A percentile compares a stretch with the other conserved stretches of the same genome.
These are phyloP conservation scores for Dactylellina haptotyla DNA, from an alignment of 2,329 filamentous ascomycete genomes.

Conservation along the genomic window DNA sequence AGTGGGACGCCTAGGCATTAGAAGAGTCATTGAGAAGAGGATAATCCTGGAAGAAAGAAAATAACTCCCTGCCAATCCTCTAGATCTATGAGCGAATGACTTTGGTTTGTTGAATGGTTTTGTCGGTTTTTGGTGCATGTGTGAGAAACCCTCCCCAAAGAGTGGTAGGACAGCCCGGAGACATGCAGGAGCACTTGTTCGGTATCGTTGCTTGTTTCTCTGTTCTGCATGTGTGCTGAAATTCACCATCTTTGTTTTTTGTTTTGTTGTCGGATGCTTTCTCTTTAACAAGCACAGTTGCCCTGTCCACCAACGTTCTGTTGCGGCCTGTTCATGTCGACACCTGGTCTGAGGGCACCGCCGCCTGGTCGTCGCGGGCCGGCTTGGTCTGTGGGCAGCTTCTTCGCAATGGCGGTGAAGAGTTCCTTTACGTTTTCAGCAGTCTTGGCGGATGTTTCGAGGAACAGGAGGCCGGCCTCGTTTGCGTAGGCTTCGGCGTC, in stretches of 20 bases:
- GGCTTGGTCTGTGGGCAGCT: conserved; percentile 92
- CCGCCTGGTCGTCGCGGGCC: conserved; percentile 72
- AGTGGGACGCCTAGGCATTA: conserved; percentile 40
- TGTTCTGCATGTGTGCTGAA: too few relatives aligned
- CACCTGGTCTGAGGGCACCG: conserved; percentile 66
- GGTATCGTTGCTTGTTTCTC: too few relatives aligned
- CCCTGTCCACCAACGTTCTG: conserved; percentile 32
- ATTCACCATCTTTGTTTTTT: too few relatives aligned
- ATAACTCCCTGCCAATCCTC: conserved; percentile 14
- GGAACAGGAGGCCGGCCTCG: conserved; percentile 94
- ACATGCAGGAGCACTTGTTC: too few relatives aligned
- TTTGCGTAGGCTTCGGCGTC: conserved; percentile 95
- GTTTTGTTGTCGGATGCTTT: too few relatives aligned
- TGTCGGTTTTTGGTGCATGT: too few relatives aligned
- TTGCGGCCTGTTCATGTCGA: conserved; percentile 68
- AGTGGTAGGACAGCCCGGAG: conserved; percentile 29
- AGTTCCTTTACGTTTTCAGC: conserved; percentile 94
- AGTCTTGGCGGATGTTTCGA: conserved; percentile 98
- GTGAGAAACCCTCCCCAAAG: too few relatives aligned
- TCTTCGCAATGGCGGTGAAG: conserved; percentile 98
- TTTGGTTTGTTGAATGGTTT: too few relatives aligned
- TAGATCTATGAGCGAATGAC: conserved; percentile 43
- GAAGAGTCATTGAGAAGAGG: conserved; percentile 33
- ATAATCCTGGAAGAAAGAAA: conserved; percentile 5
- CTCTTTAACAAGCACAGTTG: conserved; percentile 38